These are phyloP conservation scores for Erodium trifolium DNA, from an alignment of 441 rosid genomes.

Conservation along the genomic window DNA sequence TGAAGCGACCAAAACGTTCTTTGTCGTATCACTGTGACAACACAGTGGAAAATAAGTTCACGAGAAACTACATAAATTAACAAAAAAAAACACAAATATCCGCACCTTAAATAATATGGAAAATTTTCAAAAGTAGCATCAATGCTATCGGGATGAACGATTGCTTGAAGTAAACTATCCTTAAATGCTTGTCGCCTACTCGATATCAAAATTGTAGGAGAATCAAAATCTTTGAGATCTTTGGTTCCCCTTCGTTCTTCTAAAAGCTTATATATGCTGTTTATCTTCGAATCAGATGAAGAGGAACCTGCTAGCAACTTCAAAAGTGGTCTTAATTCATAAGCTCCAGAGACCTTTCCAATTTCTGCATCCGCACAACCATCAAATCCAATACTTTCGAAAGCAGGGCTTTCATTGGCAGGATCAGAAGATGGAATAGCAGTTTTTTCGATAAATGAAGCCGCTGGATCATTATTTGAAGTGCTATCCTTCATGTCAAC, in stretches of 20 bases:
- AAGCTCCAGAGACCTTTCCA: conserved; percentile 44
- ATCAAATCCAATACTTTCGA: conserved; percentile 47
- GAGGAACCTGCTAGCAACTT: conserved; percentile 20
- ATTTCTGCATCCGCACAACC: conserved; percentile 42
- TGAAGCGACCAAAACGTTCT: conserved; percentile 71
- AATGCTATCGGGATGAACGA: too few relatives aligned
- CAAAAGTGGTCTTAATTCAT: conserved; percentile 24
- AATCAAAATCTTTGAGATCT: not conserved
- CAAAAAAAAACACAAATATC: not conserved
- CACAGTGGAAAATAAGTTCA: conserved; percentile 11
- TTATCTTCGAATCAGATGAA: not conserved
- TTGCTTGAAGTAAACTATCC: too few relatives aligned
- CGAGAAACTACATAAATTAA: not conserved
- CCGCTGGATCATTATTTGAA: conserved; percentile 12
- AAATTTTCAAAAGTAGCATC: too few relatives aligned
- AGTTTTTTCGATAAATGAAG: conserved; percentile 38
- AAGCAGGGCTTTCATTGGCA: conserved; percentile 44
- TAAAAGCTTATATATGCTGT: not conserved
- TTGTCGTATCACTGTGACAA: conserved; percentile 71
- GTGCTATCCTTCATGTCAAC: conserved; percentile 59
- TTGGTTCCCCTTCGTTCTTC: not conserved
- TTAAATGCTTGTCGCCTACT: conserved; percentile 20
- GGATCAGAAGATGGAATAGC: conserved; percentile 42
- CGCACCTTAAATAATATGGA: too few relatives aligned
- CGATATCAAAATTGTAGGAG: not conserved